A percentile compares a stretch with the other conserved stretches of the same genome.
phyloP scores from a whole-genome alignment of 176 grass and related monocot genomes.

The Oropetium thomaeum region DNA sequence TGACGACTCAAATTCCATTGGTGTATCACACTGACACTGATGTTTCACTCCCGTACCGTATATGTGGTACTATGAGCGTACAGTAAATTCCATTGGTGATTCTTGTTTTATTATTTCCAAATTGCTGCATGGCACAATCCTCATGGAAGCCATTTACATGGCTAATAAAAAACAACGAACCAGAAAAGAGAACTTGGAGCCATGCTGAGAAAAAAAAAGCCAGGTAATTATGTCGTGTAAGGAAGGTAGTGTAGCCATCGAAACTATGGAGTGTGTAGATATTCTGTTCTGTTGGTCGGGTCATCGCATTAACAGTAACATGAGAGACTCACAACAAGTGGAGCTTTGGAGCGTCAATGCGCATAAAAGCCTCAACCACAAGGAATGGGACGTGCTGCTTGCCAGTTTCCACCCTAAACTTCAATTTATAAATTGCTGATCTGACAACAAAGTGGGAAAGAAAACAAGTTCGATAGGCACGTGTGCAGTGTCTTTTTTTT shows the following conservation, averaged over 20 bases:
- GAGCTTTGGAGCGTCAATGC: background rate
- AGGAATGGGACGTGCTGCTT: background rate
- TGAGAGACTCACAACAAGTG: background rate
- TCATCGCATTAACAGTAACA: background rate
- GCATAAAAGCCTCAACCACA: conserved; percentile 6
- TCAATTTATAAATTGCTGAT: background rate
- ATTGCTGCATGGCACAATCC: background rate
- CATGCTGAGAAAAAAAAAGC: background rate
- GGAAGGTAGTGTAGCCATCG: conserved; percentile 1
- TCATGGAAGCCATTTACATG: too few relatives aligned
- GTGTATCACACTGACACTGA: background rate
- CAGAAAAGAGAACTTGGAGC: background rate
- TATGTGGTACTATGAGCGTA: background rate
- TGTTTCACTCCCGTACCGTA: background rate
- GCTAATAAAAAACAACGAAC: background rate
- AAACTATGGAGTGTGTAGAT: background rate
- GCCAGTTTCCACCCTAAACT: background rate
- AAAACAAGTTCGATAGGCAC: background rate
- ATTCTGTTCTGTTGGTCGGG: too few relatives aligned
- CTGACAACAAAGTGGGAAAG: background rate
- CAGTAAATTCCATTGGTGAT: too few relatives aligned
- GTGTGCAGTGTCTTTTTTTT: background rate
- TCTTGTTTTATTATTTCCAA: background rate
- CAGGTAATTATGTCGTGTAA: background rate
- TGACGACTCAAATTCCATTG: background rate